These are phyloP conservation scores for Coniochaeta sp. DNA, from an alignment of 2,329 filamentous ascomycete genomes.

Conservation along the genomic window DNA sequence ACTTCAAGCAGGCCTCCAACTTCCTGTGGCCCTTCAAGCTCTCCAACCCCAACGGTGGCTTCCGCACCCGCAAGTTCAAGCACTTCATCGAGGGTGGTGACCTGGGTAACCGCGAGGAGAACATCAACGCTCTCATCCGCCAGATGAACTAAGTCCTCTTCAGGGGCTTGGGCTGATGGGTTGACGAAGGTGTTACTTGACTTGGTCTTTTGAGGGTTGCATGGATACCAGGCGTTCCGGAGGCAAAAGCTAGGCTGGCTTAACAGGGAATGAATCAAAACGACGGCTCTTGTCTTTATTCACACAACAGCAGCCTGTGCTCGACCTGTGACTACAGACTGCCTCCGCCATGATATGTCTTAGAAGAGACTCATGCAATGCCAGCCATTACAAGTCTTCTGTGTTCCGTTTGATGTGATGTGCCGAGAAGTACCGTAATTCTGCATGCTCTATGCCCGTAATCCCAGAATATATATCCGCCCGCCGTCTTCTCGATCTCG, in stretches of 20 bases:
- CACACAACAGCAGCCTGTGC: slow-evolving; percentile 6
- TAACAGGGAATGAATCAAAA: slow-evolving; percentile 25
- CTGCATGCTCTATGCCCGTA: too few relatives aligned
- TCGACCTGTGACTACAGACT: slow-evolving; percentile 12
- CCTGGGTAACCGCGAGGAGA: slow-evolving; percentile 95
- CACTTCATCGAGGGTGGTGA: slow-evolving; percentile 99
- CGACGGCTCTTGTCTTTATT: slow-evolving; percentile 12
- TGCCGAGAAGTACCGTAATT: neutral
- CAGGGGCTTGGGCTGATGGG: slow-evolving; percentile 16
- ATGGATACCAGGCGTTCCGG: slow-evolving; percentile 27
- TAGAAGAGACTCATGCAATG: slow-evolving; percentile 1
- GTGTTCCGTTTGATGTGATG: neutral
- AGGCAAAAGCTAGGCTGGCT: slow-evolving; percentile 18
- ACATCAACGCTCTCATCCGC: slow-evolving; percentile 92
- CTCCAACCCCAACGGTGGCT: slow-evolving; percentile 94
- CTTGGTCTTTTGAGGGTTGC: slow-evolving; percentile 19
- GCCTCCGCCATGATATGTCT: neutral
- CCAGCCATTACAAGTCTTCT: neutral
- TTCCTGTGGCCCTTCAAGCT: slow-evolving; percentile 99
- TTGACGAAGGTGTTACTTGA: slow-evolving; percentile 14
- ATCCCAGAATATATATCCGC: too few relatives aligned
- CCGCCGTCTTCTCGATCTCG: too few relatives aligned
- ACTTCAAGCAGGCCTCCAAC: slow-evolving; percentile 99
- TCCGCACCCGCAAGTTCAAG: slow-evolving; percentile 96
- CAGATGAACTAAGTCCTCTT: slow-evolving; percentile 82